Percentiles rank a stretch among this genome's conserved stretches.
Conservation (phyloP, 305 asterid species). For the Fraxinus velutina region DNA sequence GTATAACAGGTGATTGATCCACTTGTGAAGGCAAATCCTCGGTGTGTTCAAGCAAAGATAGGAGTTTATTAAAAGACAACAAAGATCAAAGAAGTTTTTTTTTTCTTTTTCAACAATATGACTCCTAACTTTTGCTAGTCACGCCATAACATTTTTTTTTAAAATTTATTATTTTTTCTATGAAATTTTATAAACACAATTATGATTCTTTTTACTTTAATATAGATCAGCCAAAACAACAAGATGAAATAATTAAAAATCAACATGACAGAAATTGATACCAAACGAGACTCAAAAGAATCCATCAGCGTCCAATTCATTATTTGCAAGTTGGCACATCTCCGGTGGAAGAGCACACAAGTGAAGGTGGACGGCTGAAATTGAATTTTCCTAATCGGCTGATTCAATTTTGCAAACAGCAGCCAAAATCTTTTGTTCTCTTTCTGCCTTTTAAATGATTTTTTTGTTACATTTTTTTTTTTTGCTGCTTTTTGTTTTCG, state of each 20-base stretch:
- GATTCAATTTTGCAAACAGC: not conserved
- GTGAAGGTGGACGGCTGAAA: not conserved
- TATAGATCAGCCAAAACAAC: not conserved
- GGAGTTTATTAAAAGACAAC: not conserved
- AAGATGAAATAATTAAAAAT: no score
- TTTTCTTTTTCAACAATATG: no score
- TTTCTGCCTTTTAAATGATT: not conserved
- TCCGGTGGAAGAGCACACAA: not conserved
- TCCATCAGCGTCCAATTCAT: not conserved
- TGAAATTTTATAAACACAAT: not conserved
- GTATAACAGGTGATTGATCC: not conserved
- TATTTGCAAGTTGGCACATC: not conserved
- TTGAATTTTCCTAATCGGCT: not conserved
- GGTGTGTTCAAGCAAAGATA: not conserved
- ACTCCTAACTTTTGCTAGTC: not conserved
- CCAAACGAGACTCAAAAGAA: not conserved
- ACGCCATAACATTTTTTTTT: not conserved
- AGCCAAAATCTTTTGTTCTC: not conserved
- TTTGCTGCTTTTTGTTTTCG: no score
- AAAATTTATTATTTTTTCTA: not conserved
- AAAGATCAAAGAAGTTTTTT: no score
- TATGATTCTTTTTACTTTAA: no score
- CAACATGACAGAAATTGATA: not conserved
- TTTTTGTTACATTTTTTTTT: no score
- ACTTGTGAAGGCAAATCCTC: not conserved